Evolutionary conservation across 345 rosid genomes (phyloP), one percentile per base, ranked within the genome.

Genomic region (Theobroma cacao): DNA sequence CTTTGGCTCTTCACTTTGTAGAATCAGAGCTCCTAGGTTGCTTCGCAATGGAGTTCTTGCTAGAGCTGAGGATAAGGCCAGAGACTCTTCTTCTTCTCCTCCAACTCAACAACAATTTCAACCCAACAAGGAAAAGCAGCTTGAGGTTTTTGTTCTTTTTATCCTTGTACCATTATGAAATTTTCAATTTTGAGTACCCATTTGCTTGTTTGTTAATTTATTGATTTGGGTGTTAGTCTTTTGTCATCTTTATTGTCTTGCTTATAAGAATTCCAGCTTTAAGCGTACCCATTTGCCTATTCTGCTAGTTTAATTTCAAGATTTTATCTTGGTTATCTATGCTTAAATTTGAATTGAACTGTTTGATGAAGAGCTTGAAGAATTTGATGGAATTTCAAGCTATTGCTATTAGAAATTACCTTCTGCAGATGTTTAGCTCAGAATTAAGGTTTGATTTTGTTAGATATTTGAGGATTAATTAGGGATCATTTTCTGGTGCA

Each of bases 1-100:
- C 69, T 82, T 85, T 18, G 73, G 81, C 60, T 81, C 85, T 38
- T 76, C 83, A 61, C n/a, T 66, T 24, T 84, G 75, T 74, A 82
- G 88, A 80, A 69, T 84, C 43, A 79, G 85, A 85, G 71, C 70
- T 77, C 82, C 90, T 36, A 89, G 91, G 50, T 79, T 84, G 45
- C 81, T 80, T 28, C 80, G 86, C 18, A 74, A 80, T 78, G 76
- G 80, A 41, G 82, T 90, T 78, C 90, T 89, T 70, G 90, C 85
- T 41, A 87, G 92, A 79, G 95, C 95, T 45, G 97, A 93, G 87
- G 91, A 93, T 80, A 86, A 88, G 86, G 91, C 91, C n/a, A 83
- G 79, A 68, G 87, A 69, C 28, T 79, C 88, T 55, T 81, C 92
- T 59, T 75, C 92, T n/a, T n/a, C 36, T 81, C 89, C 62, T 63